These are phyloP conservation scores for Irpex lacteus DNA, from an alignment of 1,284 basidiomycete species.

Conservation along the genomic window DNA sequence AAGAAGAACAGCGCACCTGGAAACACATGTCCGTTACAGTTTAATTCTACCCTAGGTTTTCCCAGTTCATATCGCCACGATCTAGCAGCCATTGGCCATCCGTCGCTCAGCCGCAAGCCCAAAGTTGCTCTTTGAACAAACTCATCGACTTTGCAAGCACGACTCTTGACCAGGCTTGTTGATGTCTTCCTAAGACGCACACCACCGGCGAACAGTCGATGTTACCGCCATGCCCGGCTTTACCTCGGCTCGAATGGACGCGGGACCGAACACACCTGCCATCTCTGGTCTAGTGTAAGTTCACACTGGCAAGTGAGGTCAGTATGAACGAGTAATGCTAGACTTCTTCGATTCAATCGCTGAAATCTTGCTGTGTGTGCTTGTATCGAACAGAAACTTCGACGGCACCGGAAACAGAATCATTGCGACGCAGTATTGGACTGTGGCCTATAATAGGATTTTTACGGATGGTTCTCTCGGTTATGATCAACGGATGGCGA, in stretches of 20 bases:
- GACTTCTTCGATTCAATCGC: not conserved
- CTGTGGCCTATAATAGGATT: not conserved
- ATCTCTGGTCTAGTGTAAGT: not conserved
- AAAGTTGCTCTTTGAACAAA: too few species aligned
- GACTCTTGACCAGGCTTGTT: too few species aligned
- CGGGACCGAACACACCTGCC: not conserved
- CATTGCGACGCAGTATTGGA: too few species aligned
- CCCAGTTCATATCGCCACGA: too few species aligned
- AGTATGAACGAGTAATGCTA: too few species aligned
- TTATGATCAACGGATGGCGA: too few species aligned
- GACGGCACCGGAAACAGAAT: not conserved
- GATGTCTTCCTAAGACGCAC: too few species aligned
- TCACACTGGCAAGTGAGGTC: too few species aligned
- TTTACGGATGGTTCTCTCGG: too few species aligned
- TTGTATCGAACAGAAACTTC: not conserved
- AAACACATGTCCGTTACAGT: not conserved
- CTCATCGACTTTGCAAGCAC: too few species aligned
- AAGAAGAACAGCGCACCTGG: not conserved
- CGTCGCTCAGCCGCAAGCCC: too few species aligned
- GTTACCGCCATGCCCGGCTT: not conserved
- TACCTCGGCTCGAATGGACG: not conserved
- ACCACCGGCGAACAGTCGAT: not conserved
- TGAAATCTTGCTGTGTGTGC: not conserved
- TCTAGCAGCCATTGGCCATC: too few species aligned
- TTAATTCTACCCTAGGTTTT: not conserved